A percentile compares a stretch with the other conserved stretches of the same genome.
These are phyloP conservation scores for Chlorella ohadii DNA, from an alignment of 139 green algal species.

Conservation along the genomic window DNA sequence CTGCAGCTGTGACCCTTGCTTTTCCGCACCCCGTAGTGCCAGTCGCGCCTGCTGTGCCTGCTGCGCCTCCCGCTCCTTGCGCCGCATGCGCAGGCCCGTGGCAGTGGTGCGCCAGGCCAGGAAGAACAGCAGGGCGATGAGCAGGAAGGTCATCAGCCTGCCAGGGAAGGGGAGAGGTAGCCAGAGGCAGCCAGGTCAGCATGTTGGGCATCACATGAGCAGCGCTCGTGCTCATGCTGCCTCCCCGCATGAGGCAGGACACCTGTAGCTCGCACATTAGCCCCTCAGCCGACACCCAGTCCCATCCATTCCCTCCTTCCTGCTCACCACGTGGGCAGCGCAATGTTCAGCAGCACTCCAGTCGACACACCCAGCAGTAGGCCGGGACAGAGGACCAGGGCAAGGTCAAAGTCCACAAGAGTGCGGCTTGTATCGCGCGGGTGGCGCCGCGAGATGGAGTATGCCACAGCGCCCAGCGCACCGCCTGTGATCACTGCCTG, in stretches of 20 bases:
- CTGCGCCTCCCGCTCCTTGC: neutral
- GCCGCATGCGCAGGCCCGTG: slow-evolving; percentile 35
- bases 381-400: slow-evolving; percentile 46
- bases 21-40: neutral
- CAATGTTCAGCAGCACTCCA: slow-evolving; percentile 58
- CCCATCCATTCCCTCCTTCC: neutral
- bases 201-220: neutral
- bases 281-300: too few relatives aligned
- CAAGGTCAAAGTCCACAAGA: slow-evolving; percentile 52
- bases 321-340: slow-evolving; percentile 50
- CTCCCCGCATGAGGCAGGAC: too few relatives aligned
- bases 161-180: neutral
- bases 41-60: neutral
- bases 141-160: slow-evolving; percentile 47
- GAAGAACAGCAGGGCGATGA: slow-evolving; percentile 50
- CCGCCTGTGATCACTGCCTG: slow-evolving; percentile 1
- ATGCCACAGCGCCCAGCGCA: neutral
- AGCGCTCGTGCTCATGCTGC: too few relatives aligned
- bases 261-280: too few relatives aligned
- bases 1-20: neutral
- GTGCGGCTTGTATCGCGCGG: slow-evolving; percentile 32
- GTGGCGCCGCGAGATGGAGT: slow-evolving; percentile 26
- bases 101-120: slow-evolving; percentile 23
- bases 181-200: too few relatives aligned
- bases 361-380: slow-evolving; percentile 49